phyloP scores from a whole-genome alignment of 192 early-diverging fungal species.

The Backusella liffmaniae region DNA sequence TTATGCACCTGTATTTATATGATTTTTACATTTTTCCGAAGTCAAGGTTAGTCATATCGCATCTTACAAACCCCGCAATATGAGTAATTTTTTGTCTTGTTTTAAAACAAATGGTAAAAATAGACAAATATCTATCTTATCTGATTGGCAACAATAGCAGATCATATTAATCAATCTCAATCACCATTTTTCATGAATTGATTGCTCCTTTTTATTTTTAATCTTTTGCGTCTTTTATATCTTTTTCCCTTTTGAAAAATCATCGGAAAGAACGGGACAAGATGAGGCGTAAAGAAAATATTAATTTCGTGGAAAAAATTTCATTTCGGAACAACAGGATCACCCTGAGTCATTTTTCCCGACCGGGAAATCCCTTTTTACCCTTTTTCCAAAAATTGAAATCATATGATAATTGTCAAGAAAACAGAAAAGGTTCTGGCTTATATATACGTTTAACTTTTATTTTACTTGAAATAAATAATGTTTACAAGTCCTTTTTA shows the following conservation, averaged over 20 bases:
- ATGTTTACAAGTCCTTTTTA: constrained; percentile 6
- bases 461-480: neutral
- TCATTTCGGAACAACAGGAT: neutral
- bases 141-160: neutral
- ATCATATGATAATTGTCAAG: neutral
- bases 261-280: neutral
- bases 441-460: neutral
- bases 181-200: neutral
- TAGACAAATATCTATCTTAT: constrained; percentile 5
- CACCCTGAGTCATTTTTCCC: neutral
- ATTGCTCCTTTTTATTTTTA: neutral
- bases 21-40: neutral
- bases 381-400: neutral
- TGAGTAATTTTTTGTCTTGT: neutral
- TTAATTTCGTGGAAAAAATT: neutral
- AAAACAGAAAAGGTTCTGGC: neutral
- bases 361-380: neutral
- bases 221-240: neutral
- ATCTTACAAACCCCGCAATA: neutral
- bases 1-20: neutral
- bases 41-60: neutral
- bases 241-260: neutral
- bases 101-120: neutral
- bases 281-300: neutral
- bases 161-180: neutral